These are phyloP conservation scores for Purshia tridentata DNA, from an alignment of 306 rosid species.

Conservation along the genomic window DNA sequence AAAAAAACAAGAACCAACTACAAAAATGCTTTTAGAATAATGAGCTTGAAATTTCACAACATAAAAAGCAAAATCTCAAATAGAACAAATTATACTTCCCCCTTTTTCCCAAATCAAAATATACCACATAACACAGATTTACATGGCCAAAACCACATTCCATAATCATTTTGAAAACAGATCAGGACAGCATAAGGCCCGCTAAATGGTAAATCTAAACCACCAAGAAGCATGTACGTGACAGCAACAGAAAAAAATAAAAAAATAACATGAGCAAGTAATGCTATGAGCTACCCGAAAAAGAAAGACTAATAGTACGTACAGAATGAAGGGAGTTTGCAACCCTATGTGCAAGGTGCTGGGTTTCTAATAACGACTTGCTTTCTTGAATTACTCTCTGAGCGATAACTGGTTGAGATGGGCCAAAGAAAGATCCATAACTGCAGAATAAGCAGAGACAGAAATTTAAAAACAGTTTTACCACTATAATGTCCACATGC, in stretches of 20 bases:
- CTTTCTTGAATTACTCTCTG: slow-evolving; percentile 92
- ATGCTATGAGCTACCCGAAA: slow-evolving; percentile 9
- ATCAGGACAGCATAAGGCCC: not conserved
- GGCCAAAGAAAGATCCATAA: slow-evolving; percentile 90
- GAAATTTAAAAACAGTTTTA: not conserved
- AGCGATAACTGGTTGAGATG: slow-evolving; percentile 80
- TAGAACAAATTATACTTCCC: not conserved
- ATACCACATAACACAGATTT: not conserved
- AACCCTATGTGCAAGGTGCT: slow-evolving; percentile 56
- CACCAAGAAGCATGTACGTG: not conserved
- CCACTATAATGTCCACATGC: not conserved
- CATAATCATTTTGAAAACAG: not conserved
- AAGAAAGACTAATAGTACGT: slow-evolving; percentile 26
- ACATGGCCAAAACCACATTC: not conserved
- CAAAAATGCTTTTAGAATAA: not conserved
- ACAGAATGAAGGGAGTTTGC: slow-evolving; percentile 51
- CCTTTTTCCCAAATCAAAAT: not conserved
- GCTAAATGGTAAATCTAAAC: not conserved
- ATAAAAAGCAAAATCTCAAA: not conserved
- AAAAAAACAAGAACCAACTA: not conserved
- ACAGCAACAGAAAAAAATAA: not conserved
- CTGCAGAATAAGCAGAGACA: slow-evolving; percentile 47
- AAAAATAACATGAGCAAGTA: not conserved
- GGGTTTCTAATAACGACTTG: slow-evolving; percentile 75
- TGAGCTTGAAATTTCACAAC: not conserved